Percentiles rank a stretch among this genome's conserved stretches.
phyloP scores from a whole-genome alignment of 2,329 filamentous ascomycete species.

The Aphanoascus verrucosus region DNA sequence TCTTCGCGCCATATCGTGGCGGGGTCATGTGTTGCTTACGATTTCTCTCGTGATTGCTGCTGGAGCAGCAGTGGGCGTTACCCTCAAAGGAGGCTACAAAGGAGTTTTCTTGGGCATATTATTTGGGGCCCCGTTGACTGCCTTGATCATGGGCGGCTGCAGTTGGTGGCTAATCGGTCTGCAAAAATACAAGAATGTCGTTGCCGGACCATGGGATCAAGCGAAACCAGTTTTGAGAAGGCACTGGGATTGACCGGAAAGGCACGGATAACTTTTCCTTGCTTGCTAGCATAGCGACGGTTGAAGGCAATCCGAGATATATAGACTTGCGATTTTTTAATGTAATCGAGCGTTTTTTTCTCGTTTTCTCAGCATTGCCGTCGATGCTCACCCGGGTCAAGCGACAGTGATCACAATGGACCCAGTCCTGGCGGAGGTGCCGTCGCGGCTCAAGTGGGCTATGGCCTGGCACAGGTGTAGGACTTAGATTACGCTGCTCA shows the following conservation, averaged over 20 bases:
- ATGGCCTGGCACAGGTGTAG: too few relatives aligned
- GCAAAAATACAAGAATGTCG: conserved; percentile 99
- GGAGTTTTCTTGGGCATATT: conserved; percentile 60
- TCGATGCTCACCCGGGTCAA: too few relatives aligned
- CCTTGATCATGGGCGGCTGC: conserved; percentile 77
- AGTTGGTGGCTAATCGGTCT: conserved; percentile 97
- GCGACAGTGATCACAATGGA: too few relatives aligned
- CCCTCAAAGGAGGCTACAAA: conserved; percentile 43
- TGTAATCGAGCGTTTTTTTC: too few relatives aligned
- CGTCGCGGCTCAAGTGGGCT: too few relatives aligned
- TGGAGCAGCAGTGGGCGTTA: conserved; percentile 62
- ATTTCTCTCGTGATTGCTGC: conserved; percentile 66
- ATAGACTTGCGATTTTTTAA: too few relatives aligned
- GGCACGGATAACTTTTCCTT: not conserved
- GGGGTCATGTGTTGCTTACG: conserved; percentile 68
- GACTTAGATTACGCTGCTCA: too few relatives aligned
- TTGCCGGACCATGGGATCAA: conserved; percentile 94
- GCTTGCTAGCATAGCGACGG: not conserved
- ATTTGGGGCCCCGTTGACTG: conserved; percentile 62
- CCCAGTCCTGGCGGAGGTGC: too few relatives aligned
- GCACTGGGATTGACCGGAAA: conserved; percentile 31
- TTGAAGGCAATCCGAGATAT: too few relatives aligned
- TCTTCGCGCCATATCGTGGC: conserved; percentile 69
- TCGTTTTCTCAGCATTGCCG: too few relatives aligned
- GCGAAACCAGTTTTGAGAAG: conserved; percentile 56